phyloP scores from a whole-genome alignment of 2,329 filamentous ascomycete genomes.

The Ceratocystis harringtonii region DNA sequence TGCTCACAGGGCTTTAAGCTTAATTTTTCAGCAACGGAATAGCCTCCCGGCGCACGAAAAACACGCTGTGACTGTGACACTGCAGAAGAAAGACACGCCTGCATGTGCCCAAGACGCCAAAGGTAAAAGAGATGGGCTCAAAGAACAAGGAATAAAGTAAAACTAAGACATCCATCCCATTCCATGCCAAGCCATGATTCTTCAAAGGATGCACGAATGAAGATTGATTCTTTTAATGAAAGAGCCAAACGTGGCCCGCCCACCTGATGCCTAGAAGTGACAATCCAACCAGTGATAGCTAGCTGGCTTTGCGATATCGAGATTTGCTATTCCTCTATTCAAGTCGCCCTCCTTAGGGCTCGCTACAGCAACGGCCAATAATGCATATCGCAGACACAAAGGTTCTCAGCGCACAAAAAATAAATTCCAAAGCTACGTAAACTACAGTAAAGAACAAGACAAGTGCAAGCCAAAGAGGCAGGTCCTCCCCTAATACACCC shows the following conservation, averaged over 20 bases:
- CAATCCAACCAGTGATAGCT: not conserved
- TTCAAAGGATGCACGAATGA: not conserved
- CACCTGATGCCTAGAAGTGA: not conserved
- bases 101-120: not conserved
- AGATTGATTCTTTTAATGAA: not conserved
- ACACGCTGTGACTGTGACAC: not conserved
- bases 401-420: not conserved
- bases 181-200: not conserved
- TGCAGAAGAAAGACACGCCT: not conserved
- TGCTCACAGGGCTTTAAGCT: not conserved
- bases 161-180: not conserved
- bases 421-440: not conserved
- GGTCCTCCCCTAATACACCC: not conserved
- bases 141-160: not conserved
- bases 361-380: no score
- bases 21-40: not conserved
- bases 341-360: no score
- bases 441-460: not conserved
- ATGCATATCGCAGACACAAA: not conserved
- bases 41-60: not conserved
- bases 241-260: not conserved
- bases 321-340: no score
- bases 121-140: not conserved
- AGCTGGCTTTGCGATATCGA: not conserved
- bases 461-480: not conserved